Evolutionary conservation across 768 basidiomycete species (phyloP).

Genomic region (Fibroporia radiculosa): DNA sequence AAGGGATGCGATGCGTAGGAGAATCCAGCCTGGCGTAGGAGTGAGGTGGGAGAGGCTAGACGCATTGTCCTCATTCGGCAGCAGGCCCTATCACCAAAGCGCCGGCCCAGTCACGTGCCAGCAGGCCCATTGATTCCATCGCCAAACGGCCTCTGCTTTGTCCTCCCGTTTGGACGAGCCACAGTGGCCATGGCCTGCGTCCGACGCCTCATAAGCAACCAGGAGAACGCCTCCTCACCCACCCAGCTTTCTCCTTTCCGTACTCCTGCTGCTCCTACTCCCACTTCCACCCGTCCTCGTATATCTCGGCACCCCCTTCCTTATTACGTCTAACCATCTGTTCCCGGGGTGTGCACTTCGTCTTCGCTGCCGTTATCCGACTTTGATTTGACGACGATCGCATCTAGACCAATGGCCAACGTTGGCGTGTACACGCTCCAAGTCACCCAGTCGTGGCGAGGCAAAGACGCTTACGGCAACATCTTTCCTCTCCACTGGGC

Average conservation of each 20-base stretch:
- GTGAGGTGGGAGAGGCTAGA: background rate
- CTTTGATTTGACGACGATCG: no score
- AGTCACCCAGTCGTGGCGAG: conserved; percentile 14
- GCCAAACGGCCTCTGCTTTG: no score
- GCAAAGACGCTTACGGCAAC: conserved; percentile 9
- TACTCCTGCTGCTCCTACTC: no score
- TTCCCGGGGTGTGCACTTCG: no score
- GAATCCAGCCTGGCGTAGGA: conserved; percentile 1
- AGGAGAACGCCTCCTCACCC: no score
- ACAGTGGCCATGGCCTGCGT: no score
- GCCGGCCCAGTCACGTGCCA: background rate
- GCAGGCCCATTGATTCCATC: background rate
- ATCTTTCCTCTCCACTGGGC: conserved; percentile 14
- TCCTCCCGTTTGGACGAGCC: no score
- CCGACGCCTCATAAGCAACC: no score
- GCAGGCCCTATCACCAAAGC: no score
- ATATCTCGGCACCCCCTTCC: background rate
- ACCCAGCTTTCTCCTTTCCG: no score
- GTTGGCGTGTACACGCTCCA: conserved; percentile 1
- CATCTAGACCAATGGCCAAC: background rate
- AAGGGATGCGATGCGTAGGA: background rate
- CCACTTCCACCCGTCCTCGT: background rate
- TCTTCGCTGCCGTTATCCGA: no score
- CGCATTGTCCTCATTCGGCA: background rate
- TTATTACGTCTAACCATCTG: background rate